These are phyloP conservation scores for Plenodomus biglobosus DNA, from an alignment of 2,329 filamentous ascomycete species.

Conservation along the genomic window DNA sequence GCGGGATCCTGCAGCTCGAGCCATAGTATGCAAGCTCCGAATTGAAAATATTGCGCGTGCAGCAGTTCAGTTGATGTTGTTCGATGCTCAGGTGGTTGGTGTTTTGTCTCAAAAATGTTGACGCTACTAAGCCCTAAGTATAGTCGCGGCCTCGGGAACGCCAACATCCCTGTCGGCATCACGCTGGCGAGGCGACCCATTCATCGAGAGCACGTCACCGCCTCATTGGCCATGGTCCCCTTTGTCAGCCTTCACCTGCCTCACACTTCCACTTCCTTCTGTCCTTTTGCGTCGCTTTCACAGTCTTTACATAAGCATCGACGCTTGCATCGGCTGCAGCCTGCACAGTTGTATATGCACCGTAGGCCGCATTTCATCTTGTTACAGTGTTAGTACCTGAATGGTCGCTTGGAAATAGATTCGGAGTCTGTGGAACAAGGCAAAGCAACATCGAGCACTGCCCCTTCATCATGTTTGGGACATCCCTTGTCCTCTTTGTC, in stretches of 20 bases:
- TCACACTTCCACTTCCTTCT: neutral
- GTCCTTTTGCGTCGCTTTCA: slow-evolving; percentile 1
- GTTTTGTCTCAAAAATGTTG: slow-evolving; percentile 28
- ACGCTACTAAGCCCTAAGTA: slow-evolving; percentile 8
- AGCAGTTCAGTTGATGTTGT: slow-evolving; percentile 11
- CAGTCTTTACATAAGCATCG: neutral
- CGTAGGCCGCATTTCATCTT: neutral
- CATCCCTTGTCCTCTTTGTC: slow-evolving; percentile 12
- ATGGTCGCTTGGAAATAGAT: slow-evolving; percentile 17
- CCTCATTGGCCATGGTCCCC: slow-evolving; percentile 11
- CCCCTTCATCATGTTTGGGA: slow-evolving; percentile 19
- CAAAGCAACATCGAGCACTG: neutral
- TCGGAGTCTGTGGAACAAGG: neutral
- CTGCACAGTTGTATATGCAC: too few relatives aligned
- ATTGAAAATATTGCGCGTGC: slow-evolving; percentile 17
- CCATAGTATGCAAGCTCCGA: slow-evolving; percentile 26
- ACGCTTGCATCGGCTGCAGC: neutral
- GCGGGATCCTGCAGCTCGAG: slow-evolving; percentile 32
- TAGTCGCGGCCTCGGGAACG: slow-evolving; percentile 7
- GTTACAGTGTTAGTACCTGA: slow-evolving; percentile 10
- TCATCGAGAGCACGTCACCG: slow-evolving; percentile 10
- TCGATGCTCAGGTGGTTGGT: slow-evolving; percentile 24
- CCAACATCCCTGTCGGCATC: neutral
- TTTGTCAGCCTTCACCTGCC: neutral
- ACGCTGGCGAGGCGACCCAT: slow-evolving; percentile 1